Evolutionary conservation across 768 basidiomycete species (phyloP).

Genomic region (Kwoniella heveanensis): DNA sequence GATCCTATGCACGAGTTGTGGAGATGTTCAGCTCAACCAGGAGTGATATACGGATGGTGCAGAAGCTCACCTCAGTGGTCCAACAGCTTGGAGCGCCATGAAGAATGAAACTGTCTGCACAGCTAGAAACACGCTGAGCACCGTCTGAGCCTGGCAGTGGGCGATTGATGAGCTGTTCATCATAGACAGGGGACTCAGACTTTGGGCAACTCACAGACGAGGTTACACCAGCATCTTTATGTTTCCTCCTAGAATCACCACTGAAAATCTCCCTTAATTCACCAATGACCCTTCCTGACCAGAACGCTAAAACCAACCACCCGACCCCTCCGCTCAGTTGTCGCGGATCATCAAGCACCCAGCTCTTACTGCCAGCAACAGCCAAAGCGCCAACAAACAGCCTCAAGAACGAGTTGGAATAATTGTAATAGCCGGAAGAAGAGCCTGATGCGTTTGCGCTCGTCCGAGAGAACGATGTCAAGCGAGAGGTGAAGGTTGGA

Average conservation of each 20-base stretch:
- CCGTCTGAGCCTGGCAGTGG: neutral
- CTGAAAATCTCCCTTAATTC: slow-evolving; percentile 20
- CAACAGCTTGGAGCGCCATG: slow-evolving; percentile 10
- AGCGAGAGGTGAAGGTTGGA: neutral
- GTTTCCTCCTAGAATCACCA: slow-evolving; percentile 12
- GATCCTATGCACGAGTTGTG: neutral
- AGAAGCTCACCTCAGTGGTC: slow-evolving; percentile 29
- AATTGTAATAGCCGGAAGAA: neutral
- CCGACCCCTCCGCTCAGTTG: slow-evolving; percentile 28
- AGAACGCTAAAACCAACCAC: slow-evolving; percentile 36
- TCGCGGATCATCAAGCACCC: slow-evolving; percentile 25
- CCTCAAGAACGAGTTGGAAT: slow-evolving; percentile 21
- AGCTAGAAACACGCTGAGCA: slow-evolving; percentile 7
- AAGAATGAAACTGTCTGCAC: slow-evolving; percentile 27
- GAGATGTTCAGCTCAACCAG: neutral
- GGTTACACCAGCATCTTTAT: slow-evolving; percentile 17
- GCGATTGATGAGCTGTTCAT: no score
- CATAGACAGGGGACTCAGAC: no score
- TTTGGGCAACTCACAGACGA: neutral
- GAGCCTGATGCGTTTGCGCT: neutral
- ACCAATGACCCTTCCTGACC: slow-evolving; percentile 29
- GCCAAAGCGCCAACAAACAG: slow-evolving; percentile 38
- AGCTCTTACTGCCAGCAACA: slow-evolving; percentile 29
- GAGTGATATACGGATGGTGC: neutral
- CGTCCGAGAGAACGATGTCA: neutral